Evolutionary conservation across 306 rosid species (phyloP), one percentile per base, ranked within the genome.

Genomic region (Comarum palustre): DNA sequence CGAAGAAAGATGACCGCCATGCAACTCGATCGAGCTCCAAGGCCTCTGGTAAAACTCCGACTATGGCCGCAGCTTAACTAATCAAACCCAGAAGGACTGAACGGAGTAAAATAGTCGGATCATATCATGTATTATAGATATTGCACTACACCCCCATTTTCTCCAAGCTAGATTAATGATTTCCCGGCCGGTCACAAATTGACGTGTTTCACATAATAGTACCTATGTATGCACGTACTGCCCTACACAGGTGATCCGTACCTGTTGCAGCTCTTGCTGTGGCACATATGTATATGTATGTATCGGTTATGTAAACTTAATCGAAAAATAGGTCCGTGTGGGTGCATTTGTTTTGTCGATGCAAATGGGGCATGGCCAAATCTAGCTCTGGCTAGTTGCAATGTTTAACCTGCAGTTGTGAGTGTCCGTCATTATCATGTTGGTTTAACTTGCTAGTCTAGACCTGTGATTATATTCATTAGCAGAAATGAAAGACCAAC

Each of bases 11-110:
- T 4, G 73, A 66, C 51, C 81, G 59, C 79, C 84, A 76, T 50
- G 73, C 81, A 54, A 5, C 85, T 0, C 62, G 80, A 12, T 31
- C 88, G 36, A 61, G 69, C 43, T 71, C 75, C 2, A 73, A 67
- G 38, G 68, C 85, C 36, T 46, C 87, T 17, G 47, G 84, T 15
- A 89, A 77, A 72, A 59, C 66, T 43, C 73, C 78, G 75, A 77
- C 83, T 1, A 58, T 85, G 61, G 83, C 77, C 0, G 84, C 88
- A 19, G 84, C 88, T 58, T 89, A 62, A 67, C 45, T 12, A 11
- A 12, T 16, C 38, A 67, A 29, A 5, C 38, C 64, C 51, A 15
- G 11, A 36, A 34, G 32, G 32, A 12, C 16, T 52, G 74, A 27
- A 70, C n/a, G 25, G 41, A 60, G 4, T 12, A 60, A 61, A 32